phyloP scores from a whole-genome alignment of 225 moss, liverwort and hornwort species.

The Pseudisothecium myosuroides region DNA sequence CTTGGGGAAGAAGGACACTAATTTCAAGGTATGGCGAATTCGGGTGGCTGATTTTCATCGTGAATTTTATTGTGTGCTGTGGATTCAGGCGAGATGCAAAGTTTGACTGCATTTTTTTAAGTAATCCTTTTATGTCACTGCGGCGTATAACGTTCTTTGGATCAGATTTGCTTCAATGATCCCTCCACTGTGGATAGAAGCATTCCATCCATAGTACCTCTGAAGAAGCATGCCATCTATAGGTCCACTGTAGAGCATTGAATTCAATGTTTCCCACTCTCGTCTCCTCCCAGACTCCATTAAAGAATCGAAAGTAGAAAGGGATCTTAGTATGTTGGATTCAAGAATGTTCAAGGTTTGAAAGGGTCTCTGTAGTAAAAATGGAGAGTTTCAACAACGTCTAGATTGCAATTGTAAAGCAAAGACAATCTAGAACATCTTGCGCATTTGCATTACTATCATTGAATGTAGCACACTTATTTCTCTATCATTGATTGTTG shows the following conservation, averaged over 20 bases:
- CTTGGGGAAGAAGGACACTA: conserved; percentile 50
- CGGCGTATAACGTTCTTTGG: background rate
- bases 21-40: conserved; percentile 51
- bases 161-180: background rate
- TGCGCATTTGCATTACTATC: background rate
- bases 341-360: background rate
- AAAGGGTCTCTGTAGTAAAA: background rate
- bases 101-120: background rate
- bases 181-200: background rate
- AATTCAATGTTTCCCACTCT: background rate
- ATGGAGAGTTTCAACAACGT: background rate
- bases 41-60: background rate
- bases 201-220: background rate
- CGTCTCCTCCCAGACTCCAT: background rate
- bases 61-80: background rate
- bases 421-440: background rate
- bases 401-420: too few species aligned
- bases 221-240: background rate
- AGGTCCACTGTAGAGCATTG: background rate
- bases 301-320: background rate
- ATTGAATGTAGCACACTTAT: background rate
- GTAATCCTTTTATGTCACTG: background rate
- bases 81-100: background rate
- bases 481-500: background rate
- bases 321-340: background rate